Evolutionary conservation across 2,329 filamentous ascomycete genomes (phyloP).

Genomic region (Stromatinia cepivora): DNA sequence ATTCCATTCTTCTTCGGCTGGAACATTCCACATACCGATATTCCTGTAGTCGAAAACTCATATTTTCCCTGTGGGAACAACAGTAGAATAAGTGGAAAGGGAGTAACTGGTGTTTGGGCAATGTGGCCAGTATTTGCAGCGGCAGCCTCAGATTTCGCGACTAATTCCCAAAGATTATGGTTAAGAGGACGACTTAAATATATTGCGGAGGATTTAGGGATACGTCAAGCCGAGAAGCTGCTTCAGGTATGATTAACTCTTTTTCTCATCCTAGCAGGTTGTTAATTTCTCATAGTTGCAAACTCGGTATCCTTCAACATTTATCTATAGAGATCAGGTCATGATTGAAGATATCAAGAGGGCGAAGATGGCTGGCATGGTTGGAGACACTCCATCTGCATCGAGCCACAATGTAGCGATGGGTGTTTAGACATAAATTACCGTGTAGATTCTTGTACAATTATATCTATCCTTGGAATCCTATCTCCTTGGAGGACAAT

Average conservation of each 20-base stretch:
- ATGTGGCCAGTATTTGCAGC: conserved; percentile 36
- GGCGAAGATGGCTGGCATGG: not conserved
- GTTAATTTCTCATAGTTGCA: not conserved
- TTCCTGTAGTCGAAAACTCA: conserved; percentile 43
- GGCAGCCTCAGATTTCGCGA: conserved; percentile 32
- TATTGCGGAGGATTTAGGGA: conserved; percentile 32
- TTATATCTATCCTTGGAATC: too few species aligned
- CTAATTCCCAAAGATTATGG: conserved; percentile 30
- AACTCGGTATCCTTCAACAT: conserved; percentile 19
- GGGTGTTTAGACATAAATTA: not conserved
- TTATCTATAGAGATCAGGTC: not conserved
- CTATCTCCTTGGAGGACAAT: too few species aligned
- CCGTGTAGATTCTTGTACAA: not conserved
- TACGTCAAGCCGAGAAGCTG: conserved; percentile 33
- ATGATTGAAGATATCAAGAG: conserved; percentile 1
- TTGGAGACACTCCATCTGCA: not conserved
- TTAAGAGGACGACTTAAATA: conserved; percentile 31
- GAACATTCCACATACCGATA: conserved; percentile 35
- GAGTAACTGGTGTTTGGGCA: conserved; percentile 31
- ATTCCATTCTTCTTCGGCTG: conserved; percentile 60
- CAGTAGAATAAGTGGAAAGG: conserved; percentile 26
- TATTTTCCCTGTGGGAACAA: conserved; percentile 53
- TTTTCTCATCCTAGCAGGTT: not conserved
- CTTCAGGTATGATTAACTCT: conserved; percentile 25
- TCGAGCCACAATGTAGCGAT: too few species aligned